phyloP scores from a whole-genome alignment of 2,329 filamentous ascomycete genomes.

The Aspergillus latus region DNA sequence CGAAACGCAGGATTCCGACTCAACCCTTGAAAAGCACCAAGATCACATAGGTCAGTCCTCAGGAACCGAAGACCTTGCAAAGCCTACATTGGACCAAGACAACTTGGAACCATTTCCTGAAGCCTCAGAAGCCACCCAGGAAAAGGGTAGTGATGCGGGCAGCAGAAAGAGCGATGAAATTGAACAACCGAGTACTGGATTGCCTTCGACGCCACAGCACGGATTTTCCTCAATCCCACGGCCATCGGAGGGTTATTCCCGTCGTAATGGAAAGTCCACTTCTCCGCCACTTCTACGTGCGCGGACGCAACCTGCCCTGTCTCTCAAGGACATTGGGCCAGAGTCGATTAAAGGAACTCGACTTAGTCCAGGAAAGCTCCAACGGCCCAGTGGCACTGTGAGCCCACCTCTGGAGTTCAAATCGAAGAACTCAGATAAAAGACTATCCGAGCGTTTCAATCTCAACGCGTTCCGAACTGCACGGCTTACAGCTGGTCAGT shows the following conservation, averaged over 20 bases:
- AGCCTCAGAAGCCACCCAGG: conserved; percentile 14
- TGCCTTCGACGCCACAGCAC: conserved; percentile 27
- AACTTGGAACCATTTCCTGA: conserved; percentile 13
- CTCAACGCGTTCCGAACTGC: conserved; percentile 63
- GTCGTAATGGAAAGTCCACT: conserved; percentile 36
- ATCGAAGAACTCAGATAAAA: conserved; percentile 60
- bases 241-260: conserved; percentile 37
- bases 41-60: conserved; percentile 22
- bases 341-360: conserved; percentile 26
- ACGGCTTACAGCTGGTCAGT: conserved; percentile 54
- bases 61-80: conserved; percentile 9
- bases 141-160: conserved; percentile 14
- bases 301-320: conserved; percentile 51
- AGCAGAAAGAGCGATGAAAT: conserved; percentile 18
- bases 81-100: conserved; percentile 8
- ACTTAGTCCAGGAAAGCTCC: conserved; percentile 23
- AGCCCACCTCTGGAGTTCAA: conserved; percentile 32
- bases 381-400: conserved; percentile 22
- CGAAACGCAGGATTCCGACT: conserved; percentile 61
- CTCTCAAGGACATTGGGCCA: conserved; percentile 31
- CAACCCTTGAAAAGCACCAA: conserved; percentile 48
- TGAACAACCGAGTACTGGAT: conserved; percentile 7
- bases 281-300: conserved; percentile 52
- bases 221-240: conserved; percentile 43
- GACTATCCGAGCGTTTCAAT: conserved; percentile 70